Evolutionary conservation across 2,329 filamentous ascomycete genomes (phyloP).

Genomic region (Aureobasidium pullulans): DNA sequence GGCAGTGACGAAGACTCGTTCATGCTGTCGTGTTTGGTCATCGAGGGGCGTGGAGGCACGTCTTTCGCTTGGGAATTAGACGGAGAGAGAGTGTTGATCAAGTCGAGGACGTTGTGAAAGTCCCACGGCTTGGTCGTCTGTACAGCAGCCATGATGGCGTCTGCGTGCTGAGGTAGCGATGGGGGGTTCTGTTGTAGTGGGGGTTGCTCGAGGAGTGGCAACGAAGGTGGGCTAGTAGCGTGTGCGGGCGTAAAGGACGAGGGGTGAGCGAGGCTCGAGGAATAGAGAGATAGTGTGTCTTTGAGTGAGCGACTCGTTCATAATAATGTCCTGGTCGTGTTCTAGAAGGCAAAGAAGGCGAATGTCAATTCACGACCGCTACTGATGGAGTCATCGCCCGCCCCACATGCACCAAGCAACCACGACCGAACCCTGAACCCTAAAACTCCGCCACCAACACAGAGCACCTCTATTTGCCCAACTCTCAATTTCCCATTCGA

Average conservation of each 20-base stretch:
- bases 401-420: conserved; percentile 2
- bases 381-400: conserved; percentile 6
- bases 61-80: background rate
- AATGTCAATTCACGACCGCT: background rate
- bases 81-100: conserved; percentile 29
- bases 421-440: background rate
- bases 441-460: background rate
- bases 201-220: background rate
- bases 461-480: background rate
- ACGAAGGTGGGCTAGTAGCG: background rate
- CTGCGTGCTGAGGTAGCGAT: background rate
- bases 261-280: conserved; percentile 2
- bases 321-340: background rate
- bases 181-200: background rate
- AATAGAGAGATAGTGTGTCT: background rate
- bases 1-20: conserved; percentile 6
- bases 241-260: background rate
- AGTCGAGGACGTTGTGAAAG: conserved; percentile 37
- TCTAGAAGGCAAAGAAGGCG: background rate
- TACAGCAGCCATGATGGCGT: conserved; percentile 22
- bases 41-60: background rate
- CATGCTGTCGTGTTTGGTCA: conserved; percentile 7
- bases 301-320: background rate
- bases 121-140: conserved; percentile 36
- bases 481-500: no score